phyloP scores from a whole-genome alignment of 345 rosid species.

The Pugionium dolabratum region DNA sequence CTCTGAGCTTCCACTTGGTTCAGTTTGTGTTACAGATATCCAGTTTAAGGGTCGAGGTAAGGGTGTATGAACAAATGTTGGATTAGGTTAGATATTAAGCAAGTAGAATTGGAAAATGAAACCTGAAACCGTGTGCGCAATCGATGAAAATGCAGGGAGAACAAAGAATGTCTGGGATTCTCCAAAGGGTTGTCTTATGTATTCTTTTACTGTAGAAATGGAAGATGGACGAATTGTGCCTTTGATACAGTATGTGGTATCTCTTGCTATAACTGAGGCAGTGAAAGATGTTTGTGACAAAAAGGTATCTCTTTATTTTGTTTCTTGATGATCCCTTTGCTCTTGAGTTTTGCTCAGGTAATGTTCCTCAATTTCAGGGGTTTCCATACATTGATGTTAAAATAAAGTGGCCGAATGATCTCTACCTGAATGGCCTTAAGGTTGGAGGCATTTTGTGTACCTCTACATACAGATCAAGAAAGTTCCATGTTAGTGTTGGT shows the following conservation, averaged over 20 bases:
- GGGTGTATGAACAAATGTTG: background rate
- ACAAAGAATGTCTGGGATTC: slow-evolving; percentile 87
- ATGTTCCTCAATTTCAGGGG: slow-evolving; percentile 58
- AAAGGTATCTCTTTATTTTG: slow-evolving; percentile 44
- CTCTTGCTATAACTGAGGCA: slow-evolving; percentile 80
- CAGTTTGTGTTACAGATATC: slow-evolving; percentile 75
- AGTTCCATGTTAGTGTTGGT: slow-evolving; percentile 89
- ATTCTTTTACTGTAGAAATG: slow-evolving; percentile 82
- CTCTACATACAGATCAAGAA: slow-evolving; percentile 71
- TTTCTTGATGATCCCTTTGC: too few species aligned
- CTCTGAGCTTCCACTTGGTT: slow-evolving; percentile 77
- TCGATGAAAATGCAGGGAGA: slow-evolving; percentile 52
- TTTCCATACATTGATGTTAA: slow-evolving; percentile 63
- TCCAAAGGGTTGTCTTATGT: slow-evolving; percentile 83
- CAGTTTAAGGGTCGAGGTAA: slow-evolving; percentile 85
- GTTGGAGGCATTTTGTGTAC: slow-evolving; percentile 94
- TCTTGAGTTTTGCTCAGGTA: background rate
- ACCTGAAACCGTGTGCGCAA: slow-evolving; percentile 1
- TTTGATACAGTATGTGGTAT: slow-evolving; percentile 81
- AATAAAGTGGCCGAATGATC: slow-evolving; percentile 98
- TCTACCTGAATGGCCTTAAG: slow-evolving; percentile 83
- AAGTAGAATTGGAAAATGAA: background rate
- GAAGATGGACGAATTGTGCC: slow-evolving; percentile 78
- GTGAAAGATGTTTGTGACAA: slow-evolving; percentile 69
- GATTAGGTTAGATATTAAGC: background rate